Base-by-base conservation (phyloP, 805 yeast genomes). In the Cyberlindnera amylophila region DNA sequence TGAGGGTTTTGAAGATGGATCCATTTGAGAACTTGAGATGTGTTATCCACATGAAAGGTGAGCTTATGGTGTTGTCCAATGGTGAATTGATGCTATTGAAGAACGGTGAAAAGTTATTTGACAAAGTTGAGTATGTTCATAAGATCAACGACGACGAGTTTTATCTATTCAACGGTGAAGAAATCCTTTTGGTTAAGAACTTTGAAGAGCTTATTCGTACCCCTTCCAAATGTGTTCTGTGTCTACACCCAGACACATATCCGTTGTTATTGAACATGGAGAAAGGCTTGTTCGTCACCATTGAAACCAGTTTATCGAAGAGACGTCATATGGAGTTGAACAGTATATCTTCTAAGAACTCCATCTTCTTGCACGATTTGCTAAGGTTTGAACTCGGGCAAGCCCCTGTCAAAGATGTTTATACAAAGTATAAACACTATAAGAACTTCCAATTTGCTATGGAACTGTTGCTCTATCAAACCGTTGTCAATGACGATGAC, bases 331-430 rank as follows among this genome's bases (percentile, higher is more conserved):
- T 61, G 18, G 57, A 68, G 28, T 41, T 66, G 6, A 50, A 71
- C 28, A 66, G 62, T 37, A 54, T 65, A 28, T 54, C 55, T 16
- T 51, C 65, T 4, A 63, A 67, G 31, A 67, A 66, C 30, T 70
- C 71, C 39, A 59, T 72, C 36, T 66, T 74, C 24, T 51, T 75
- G 14, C 72, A 72, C 54, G 66, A 71, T 31, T 62, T 75, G 50
- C 64, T 75, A 29, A 72, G 67, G 43, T 66, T 66, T 47, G 77
- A 72, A 44, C 49, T 74, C 32, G 36, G 53, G 8, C 57, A 35
- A 6, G 12, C 15, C 7, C 39, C 16, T 12, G 38, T 30, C n/a
- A 28, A 35, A 13, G 31, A 32, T 3, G 41, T 58, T 1, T 54
- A 48, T 11, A 44, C 45, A 2, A 58, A 63, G 14, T 61, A 59